These are phyloP conservation scores for Phoenix dactylifera DNA, from an alignment of 176 grass and related monocot species.

Conservation along the genomic window DNA sequence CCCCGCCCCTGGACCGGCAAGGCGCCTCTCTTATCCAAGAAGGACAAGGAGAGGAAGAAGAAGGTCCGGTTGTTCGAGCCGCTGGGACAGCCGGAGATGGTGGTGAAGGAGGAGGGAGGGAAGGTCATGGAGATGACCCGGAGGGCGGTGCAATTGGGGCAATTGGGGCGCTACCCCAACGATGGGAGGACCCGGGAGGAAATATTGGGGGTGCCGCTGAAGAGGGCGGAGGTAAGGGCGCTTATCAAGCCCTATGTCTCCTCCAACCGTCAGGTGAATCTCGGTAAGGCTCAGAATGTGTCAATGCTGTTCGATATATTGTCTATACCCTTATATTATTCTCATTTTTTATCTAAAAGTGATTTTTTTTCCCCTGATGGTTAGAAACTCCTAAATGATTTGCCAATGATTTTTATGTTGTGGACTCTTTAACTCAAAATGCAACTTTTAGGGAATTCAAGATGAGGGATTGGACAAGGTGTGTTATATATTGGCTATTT, in stretches of 20 bases:
- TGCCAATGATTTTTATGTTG: too few relatives aligned
- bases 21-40: constrained; percentile 83
- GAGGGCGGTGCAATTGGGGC: constrained; percentile 47
- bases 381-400: too few relatives aligned
- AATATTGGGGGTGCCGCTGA: constrained; percentile 72
- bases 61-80: constrained; percentile 62
- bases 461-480: too few relatives aligned
- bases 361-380: too few relatives aligned
- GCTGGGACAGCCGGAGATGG: constrained; percentile 34
- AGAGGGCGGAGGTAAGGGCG: constrained; percentile 36
- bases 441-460: too few relatives aligned
- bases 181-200: constrained; percentile 67
- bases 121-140: constrained; percentile 61
- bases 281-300: constrained; percentile 33
- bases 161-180: constrained; percentile 38
- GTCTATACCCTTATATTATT: too few relatives aligned
- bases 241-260: constrained; percentile 70
- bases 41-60: constrained; percentile 80
- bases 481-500: too few relatives aligned
- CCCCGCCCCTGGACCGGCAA: constrained; percentile 94
- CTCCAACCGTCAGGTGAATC: constrained; percentile 80
- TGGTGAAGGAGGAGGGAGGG: constrained; percentile 22
- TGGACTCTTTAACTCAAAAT: too few relatives aligned
- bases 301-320: too few relatives aligned
- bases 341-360: too few relatives aligned